A percentile compares a stretch with the other conserved stretches of the same genome.
Conservation (phyloP, 345 rosid genomes). For the Aurinia saxatilis region DNA sequence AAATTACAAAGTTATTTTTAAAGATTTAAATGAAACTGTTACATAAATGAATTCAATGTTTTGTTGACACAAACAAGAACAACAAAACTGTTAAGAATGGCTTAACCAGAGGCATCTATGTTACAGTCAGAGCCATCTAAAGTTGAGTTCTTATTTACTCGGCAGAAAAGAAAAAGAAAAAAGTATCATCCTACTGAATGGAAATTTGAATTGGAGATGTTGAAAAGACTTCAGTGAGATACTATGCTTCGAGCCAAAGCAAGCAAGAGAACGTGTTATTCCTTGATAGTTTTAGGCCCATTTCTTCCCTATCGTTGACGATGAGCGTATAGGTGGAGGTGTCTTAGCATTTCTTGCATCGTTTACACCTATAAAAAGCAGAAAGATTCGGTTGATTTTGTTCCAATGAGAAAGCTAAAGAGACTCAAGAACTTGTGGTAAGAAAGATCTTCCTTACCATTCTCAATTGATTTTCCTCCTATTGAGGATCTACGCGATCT, state of each 20-base stretch:
- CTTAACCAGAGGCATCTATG: constrained; percentile 11
- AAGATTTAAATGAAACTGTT: constrained; percentile 11
- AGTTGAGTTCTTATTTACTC: constrained; percentile 26
- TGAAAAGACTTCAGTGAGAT: constrained; percentile 2
- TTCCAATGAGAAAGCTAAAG: neutral
- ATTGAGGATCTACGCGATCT: constrained; percentile 71
- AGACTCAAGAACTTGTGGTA: neutral
- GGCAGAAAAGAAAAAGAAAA: neutral
- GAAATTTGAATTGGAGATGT: constrained; percentile 1
- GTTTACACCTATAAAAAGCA: constrained; percentile 28
- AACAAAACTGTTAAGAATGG: constrained; percentile 7
- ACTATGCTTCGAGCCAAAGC: constrained; percentile 51
- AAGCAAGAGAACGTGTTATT: constrained; percentile 26
- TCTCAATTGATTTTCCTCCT: constrained; percentile 56
- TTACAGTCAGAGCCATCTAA: constrained; percentile 18
- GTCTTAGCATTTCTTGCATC: constrained; percentile 63
- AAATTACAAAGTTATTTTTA: constrained; percentile 5
- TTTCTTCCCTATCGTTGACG: constrained; percentile 37
- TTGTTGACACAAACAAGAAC: neutral
- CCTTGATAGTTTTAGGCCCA: constrained; percentile 30
- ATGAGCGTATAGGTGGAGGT: constrained; percentile 58
- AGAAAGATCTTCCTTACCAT: constrained; percentile 29
- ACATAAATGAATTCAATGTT: constrained; percentile 21
- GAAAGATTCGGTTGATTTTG: neutral
- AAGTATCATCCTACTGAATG: neutral